Conservation (phyloP, 1,284 basidiomycete species). For the Leucoagaricus sp. region DNA sequence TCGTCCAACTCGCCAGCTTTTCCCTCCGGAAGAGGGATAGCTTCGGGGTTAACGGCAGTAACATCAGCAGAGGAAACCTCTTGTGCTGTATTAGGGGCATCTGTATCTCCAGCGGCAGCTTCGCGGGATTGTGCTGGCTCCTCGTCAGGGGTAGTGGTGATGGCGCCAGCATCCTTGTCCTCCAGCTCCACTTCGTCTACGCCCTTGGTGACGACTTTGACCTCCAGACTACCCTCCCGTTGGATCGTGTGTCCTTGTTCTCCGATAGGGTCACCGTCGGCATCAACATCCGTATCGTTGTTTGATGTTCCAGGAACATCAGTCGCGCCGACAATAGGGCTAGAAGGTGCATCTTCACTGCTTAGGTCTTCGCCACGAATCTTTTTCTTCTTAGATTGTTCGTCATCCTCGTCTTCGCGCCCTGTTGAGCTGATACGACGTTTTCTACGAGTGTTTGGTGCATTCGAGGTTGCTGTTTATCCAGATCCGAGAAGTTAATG, state of each 20-base stretch:
- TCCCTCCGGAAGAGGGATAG: slow-evolving; percentile 53
- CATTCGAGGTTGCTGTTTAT: slow-evolving; percentile 65
- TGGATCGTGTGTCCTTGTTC: slow-evolving; percentile 16
- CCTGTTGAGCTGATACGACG: slow-evolving; percentile 61
- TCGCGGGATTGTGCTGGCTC: background rate
- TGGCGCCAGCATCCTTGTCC: slow-evolving; percentile 32
- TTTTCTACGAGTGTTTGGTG: slow-evolving; percentile 67
- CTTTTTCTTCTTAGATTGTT: slow-evolving; percentile 48
- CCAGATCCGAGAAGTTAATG: background rate
- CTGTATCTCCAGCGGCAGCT: slow-evolving; percentile 57
- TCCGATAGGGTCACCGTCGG: background rate
- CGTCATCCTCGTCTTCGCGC: slow-evolving; percentile 37
- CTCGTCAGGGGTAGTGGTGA: background rate
- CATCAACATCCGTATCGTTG: slow-evolving; percentile 21
- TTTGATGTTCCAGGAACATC: background rate
- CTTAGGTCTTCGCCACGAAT: slow-evolving; percentile 28
- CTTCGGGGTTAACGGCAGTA: slow-evolving; percentile 40
- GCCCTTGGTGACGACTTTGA: slow-evolving; percentile 70
- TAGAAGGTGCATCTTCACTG: slow-evolving; percentile 16
- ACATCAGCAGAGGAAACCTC: slow-evolving; percentile 14
- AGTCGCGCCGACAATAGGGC: slow-evolving; percentile 15
- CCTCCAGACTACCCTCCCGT: slow-evolving; percentile 45
- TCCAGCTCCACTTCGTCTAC: slow-evolving; percentile 67
- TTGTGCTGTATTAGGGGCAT: slow-evolving; percentile 31
- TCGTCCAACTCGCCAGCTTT: slow-evolving; percentile 32